Evolutionary conservation across 1,284 basidiomycete species (phyloP).

Genomic region (Boletus semigastroideus): DNA sequence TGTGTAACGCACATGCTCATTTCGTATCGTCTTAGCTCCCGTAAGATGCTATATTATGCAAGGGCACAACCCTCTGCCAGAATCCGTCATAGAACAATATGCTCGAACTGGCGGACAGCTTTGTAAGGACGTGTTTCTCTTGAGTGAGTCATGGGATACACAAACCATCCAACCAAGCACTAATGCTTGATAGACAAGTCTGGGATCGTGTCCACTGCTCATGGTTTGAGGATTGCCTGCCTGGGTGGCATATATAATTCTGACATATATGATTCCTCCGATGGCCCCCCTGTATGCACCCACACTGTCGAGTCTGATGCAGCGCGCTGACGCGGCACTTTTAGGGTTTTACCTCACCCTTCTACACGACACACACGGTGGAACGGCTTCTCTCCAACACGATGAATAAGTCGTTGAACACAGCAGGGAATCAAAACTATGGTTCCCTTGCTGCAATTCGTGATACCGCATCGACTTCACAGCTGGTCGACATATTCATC

Average conservation of each 20-base stretch:
- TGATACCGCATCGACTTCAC: constrained; percentile 55
- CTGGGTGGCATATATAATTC: constrained; percentile 77
- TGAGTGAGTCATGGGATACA: constrained; percentile 57
- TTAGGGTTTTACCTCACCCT: constrained; percentile 71
- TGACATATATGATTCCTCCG: constrained; percentile 54
- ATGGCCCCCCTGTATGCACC: constrained; percentile 56
- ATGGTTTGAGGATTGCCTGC: constrained; percentile 84
- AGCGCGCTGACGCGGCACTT: constrained; percentile 1
- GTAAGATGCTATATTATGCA: constrained; percentile 92
- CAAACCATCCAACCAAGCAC: neutral
- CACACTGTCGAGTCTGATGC: constrained; percentile 8
- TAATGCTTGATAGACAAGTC: constrained; percentile 68
- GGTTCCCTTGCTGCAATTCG: constrained; percentile 69
- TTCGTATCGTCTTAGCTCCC: constrained; percentile 54
- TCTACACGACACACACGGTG: constrained; percentile 68
- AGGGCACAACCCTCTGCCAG: constrained; percentile 74
- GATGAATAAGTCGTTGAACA: constrained; percentile 47
- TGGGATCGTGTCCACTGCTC: constrained; percentile 76
- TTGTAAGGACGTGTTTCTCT: constrained; percentile 77
- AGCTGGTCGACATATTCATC: constrained; percentile 80
- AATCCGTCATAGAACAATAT: constrained; percentile 70
- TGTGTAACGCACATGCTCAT: constrained; percentile 7
- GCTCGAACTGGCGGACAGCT: constrained; percentile 75
- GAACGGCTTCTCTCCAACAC: constrained; percentile 72
- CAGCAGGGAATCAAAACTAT: constrained; percentile 43